Percentiles rank a stretch among this genome's conserved stretches.
Evolutionary conservation across 176 grass and related monocot genomes (phyloP).

Genomic region (Carex pumila): DNA sequence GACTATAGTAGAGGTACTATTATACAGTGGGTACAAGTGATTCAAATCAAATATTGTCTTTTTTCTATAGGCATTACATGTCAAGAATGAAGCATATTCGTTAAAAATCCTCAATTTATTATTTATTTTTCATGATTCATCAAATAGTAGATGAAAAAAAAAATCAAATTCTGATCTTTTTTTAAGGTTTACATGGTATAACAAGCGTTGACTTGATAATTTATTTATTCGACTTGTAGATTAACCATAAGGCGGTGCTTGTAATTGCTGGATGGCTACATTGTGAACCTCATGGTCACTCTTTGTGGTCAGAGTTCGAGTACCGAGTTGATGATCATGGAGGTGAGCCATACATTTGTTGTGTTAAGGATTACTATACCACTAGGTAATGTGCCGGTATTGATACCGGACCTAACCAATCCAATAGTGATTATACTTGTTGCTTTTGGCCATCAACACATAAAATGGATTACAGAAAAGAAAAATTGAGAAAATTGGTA

Average conservation of each 20-base stretch:
- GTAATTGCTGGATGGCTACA: slow-evolving; percentile 89
- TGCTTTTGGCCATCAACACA: neutral
- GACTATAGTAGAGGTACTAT: slow-evolving; percentile 78
- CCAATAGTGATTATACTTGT: neutral
- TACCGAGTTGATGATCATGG: slow-evolving; percentile 90
- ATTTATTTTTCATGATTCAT: neutral
- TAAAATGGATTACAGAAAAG: neutral
- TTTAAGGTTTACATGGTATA: neutral
- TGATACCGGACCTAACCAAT: neutral
- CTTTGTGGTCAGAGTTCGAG: slow-evolving; percentile 72
- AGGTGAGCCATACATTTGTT: slow-evolving; percentile 44
- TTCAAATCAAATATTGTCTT: neutral
- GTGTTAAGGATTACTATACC: neutral
- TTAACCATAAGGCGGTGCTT: slow-evolving; percentile 78
- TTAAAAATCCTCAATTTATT: neutral
- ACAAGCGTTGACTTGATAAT: neutral
- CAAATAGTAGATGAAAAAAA: neutral
- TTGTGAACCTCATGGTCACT: slow-evolving; percentile 73
- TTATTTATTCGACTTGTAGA: slow-evolving; percentile 45
- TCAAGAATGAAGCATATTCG: neutral
- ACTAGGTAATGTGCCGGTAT: neutral
- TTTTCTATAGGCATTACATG: neutral
- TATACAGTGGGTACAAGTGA: neutral
- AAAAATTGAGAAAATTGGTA: neutral
- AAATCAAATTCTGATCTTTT: neutral